These are phyloP conservation scores for Rhododendron griersonianum DNA, from an alignment of 148 eudicot species.

Conservation along the genomic window DNA sequence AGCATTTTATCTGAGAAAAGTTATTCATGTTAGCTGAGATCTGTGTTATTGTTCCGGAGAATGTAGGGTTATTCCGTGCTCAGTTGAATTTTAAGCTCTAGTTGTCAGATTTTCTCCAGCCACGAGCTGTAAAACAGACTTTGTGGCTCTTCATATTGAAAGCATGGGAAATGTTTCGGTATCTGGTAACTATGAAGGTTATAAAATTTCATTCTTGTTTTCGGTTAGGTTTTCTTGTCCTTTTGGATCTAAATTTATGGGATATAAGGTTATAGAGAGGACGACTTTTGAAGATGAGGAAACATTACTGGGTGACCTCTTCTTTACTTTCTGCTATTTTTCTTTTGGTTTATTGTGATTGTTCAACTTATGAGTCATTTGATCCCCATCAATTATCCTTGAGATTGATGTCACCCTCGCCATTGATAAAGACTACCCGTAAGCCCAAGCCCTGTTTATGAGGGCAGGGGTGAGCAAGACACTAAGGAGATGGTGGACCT, in stretches of 20 bases:
- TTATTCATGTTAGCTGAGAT: not conserved
- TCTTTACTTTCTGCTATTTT: not conserved
- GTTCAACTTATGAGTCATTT: too few species aligned
- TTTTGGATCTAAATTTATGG: not conserved
- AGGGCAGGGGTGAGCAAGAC: too few species aligned
- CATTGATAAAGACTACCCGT: too few species aligned
- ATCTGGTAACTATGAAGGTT: not conserved
- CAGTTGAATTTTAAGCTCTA: not conserved
- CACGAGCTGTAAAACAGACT: not conserved
- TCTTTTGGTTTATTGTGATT: not conserved
- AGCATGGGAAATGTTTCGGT: not conserved
- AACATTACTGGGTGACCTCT: not conserved
- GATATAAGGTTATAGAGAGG: not conserved
- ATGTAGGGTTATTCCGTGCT: not conserved
- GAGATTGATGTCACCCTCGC: too few species aligned
- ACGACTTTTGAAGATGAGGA: not conserved
- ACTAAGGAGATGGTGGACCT: too few species aligned
- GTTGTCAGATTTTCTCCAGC: not conserved
- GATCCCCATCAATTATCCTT: too few species aligned
- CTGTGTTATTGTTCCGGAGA: not conserved
- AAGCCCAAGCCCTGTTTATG: too few species aligned
- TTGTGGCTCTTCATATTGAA: not conserved
- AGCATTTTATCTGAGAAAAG: not conserved
- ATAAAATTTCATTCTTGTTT: not conserved
- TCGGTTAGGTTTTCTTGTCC: not conserved